Evolutionary conservation across 108 stramenopile species (phyloP).

Genomic region (Schizochytrium sp.): DNA sequence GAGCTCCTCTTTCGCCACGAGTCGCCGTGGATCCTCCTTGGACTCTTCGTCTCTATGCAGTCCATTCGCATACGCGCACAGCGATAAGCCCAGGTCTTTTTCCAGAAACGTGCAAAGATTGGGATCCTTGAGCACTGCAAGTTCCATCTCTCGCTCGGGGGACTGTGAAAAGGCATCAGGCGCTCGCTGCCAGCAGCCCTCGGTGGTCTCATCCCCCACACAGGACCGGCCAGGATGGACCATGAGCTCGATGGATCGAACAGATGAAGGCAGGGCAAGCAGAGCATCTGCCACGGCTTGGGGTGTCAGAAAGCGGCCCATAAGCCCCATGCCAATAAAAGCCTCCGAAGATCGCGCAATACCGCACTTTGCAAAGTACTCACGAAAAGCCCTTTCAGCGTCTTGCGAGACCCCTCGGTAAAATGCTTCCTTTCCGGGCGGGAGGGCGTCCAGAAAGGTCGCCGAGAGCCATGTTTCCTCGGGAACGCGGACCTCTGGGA

Average conservation of each 20-base stretch:
- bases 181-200: background rate
- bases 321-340: background rate
- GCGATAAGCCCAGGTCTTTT: background rate
- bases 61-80: background rate
- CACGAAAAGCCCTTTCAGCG: background rate
- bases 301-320: background rate
- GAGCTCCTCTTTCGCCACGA: no score
- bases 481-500: background rate
- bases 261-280: background rate
- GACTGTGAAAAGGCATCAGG: background rate
- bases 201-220: background rate
- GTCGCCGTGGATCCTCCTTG: no score
- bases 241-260: background rate
- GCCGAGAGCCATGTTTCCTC: background rate
- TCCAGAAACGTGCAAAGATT: background rate
- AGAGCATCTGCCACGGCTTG: background rate
- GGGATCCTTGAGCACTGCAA: background rate
- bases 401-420: background rate
- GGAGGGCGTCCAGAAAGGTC: background rate
- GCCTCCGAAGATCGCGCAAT: background rate
- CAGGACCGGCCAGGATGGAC: background rate
- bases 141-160: background rate
- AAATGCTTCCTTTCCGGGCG: background rate
- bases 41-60: no score
- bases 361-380: background rate